phyloP scores from a whole-genome alignment of 768 basidiomycete species.

The Chalciporus piperatus region DNA sequence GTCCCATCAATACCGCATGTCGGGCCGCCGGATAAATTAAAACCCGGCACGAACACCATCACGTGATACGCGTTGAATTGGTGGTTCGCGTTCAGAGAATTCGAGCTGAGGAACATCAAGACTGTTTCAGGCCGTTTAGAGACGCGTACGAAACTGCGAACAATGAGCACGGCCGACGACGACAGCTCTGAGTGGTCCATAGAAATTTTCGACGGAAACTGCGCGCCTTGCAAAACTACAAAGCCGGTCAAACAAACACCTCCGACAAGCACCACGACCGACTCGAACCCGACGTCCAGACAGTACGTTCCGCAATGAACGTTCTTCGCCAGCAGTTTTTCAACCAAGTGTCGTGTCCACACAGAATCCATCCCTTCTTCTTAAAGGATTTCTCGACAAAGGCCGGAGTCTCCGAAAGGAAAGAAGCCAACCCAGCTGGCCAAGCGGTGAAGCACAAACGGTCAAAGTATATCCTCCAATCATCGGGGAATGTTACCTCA shows the following conservation, averaged over 20 bases:
- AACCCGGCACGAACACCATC: background rate
- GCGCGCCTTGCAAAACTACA: conserved; percentile 1
- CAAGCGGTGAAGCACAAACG: background rate
- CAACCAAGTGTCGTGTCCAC: conserved; percentile 1
- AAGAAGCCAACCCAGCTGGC: background rate
- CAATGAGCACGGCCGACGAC: conserved; percentile 20
- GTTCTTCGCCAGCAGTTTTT: conserved; percentile 10
- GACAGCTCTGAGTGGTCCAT: conserved; percentile 29
- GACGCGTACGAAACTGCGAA: conserved; percentile 5
- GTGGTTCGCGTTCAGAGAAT: conserved; percentile 2
- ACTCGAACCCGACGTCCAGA: background rate
- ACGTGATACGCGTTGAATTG: conserved; percentile 12
- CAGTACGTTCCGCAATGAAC: conserved; percentile 16
- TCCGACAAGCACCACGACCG: conserved; percentile 3
- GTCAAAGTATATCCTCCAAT: background rate
- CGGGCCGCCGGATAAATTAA: too few species aligned
- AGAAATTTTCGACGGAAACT: conserved; percentile 28
- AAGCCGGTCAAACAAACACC: conserved; percentile 21
- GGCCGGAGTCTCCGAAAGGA: background rate
- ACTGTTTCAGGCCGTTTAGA: background rate
- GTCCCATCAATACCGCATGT: too few species aligned
- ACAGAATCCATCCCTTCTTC: conserved; percentile 22
- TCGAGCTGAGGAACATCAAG: background rate
- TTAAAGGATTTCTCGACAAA: conserved; percentile 14
- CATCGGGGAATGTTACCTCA: too few species aligned